Conservation (phyloP, 2,329 filamentous ascomycete species). For the Leptographium wingfieldii region DNA sequence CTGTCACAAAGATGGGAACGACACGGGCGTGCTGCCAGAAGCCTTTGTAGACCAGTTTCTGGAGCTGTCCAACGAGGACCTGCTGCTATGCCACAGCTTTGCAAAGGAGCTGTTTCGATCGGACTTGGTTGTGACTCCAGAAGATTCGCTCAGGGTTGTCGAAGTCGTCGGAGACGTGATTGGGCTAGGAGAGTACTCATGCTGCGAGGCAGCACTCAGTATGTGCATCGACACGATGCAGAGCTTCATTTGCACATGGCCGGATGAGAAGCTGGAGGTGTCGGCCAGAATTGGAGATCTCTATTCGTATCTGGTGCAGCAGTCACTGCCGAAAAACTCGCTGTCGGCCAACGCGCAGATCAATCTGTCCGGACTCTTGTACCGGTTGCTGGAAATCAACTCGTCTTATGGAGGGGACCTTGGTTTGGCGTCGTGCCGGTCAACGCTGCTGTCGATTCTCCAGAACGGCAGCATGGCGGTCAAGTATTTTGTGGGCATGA, state of each 20-base stretch:
- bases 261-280: constrained; percentile 44
- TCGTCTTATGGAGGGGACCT: constrained; percentile 52
- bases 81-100: constrained; percentile 38
- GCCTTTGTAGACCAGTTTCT: constrained; percentile 37
- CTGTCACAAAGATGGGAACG: constrained; percentile 28
- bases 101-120: constrained; percentile 40
- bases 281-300: constrained; percentile 58
- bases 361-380: constrained; percentile 53
- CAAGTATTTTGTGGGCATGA: constrained; percentile 61
- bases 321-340: constrained; percentile 52
- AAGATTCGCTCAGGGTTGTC: constrained; percentile 34
- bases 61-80: constrained; percentile 35
- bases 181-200: constrained; percentile 47
- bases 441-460: constrained; percentile 63
- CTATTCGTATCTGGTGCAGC: constrained; percentile 64
- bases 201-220: constrained; percentile 61
- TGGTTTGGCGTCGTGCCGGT: constrained; percentile 47
- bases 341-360: constrained; percentile 59
- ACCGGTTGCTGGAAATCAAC: constrained; percentile 54
- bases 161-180: constrained; percentile 39
- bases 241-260: constrained; percentile 52
- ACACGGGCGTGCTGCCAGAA: constrained; percentile 36
- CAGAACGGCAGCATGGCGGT: constrained; percentile 52
- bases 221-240: constrained; percentile 56
- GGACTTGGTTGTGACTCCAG: constrained; percentile 35